Conservation (phyloP, 2,329 filamentous ascomycete genomes). For the Ophiosphaerella narmari region DNA sequence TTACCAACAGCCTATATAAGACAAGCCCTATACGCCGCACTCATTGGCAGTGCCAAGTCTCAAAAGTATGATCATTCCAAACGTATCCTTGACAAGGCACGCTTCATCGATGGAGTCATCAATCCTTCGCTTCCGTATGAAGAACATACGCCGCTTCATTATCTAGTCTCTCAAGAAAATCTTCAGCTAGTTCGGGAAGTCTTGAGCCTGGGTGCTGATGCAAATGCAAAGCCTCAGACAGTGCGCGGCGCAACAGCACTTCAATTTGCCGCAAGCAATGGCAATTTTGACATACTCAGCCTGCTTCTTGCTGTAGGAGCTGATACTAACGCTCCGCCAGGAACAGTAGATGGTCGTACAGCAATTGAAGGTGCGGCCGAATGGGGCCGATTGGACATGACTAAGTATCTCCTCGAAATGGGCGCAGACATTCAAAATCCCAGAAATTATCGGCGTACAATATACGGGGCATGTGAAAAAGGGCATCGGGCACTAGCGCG, state of each 20-base stretch:
- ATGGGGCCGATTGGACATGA: constrained; percentile 33
- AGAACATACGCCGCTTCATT: neutral
- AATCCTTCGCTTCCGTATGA: neutral
- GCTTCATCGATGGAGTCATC: neutral
- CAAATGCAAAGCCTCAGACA: neutral
- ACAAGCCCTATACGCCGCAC: too few relatives aligned
- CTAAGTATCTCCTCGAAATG: constrained; percentile 28
- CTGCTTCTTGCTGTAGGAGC: constrained; percentile 3
- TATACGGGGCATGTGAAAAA: constrained; percentile 4
- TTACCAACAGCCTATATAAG: too few relatives aligned
- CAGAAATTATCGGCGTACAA: constrained; percentile 3
- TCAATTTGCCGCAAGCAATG: constrained; percentile 29
- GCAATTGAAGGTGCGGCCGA: constrained; percentile 37
- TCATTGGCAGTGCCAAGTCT: too few relatives aligned
- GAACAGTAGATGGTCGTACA: constrained; percentile 22
- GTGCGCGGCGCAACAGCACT: constrained; percentile 25
- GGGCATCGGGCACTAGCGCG: constrained; percentile 1
- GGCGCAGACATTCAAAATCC: constrained; percentile 15
- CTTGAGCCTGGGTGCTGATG: neutral
- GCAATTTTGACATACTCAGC: constrained; percentile 23
- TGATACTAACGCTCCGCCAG: constrained; percentile 4
- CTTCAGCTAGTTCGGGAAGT: neutral
- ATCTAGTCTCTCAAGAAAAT: neutral
- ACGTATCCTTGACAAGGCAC: constrained; percentile 9
- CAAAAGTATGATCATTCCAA: too few relatives aligned